These are phyloP conservation scores for Penicillium fimorum DNA, from an alignment of 495 filamentous ascomycete species.

Conservation along the genomic window DNA sequence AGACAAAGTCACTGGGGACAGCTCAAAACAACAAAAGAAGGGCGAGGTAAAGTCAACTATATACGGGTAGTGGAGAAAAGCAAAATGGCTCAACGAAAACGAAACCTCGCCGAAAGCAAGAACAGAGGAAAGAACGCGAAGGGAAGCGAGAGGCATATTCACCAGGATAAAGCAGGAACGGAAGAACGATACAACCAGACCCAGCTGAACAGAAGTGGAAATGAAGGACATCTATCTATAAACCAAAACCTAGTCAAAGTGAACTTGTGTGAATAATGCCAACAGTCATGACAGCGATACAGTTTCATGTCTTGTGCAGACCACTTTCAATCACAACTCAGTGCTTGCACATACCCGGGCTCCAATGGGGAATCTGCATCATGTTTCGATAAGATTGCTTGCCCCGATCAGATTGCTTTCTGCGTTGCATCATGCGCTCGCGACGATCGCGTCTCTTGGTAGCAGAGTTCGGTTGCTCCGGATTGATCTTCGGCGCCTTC, in stretches of 20 bases:
- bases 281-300: not conserved
- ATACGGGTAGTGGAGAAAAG: not conserved
- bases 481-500: not conserved
- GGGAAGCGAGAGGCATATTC: not conserved
- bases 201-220: not conserved
- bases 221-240: not conserved
- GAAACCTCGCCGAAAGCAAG: not conserved
- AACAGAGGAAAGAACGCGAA: not conserved
- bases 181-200: not conserved
- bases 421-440: constrained; percentile 14
- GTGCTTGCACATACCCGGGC: constrained; percentile 1
- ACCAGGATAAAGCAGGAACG: not conserved
- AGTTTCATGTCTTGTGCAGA: not conserved
- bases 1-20: no score
- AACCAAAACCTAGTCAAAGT: not conserved
- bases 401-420: constrained; percentile 9
- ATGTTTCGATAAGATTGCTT: constrained; percentile 23
- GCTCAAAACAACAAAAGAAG: no score
- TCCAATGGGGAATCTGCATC: constrained; percentile 22
- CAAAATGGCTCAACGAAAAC: not conserved
- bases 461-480: constrained; percentile 25
- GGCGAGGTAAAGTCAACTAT: not conserved
- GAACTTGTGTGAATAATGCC: not conserved
- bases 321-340: not conserved
- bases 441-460: constrained; percentile 31